These are phyloP conservation scores for Emericellopsis atlantica DNA, from an alignment of 2,329 filamentous ascomycete genomes.

Conservation along the genomic window DNA sequence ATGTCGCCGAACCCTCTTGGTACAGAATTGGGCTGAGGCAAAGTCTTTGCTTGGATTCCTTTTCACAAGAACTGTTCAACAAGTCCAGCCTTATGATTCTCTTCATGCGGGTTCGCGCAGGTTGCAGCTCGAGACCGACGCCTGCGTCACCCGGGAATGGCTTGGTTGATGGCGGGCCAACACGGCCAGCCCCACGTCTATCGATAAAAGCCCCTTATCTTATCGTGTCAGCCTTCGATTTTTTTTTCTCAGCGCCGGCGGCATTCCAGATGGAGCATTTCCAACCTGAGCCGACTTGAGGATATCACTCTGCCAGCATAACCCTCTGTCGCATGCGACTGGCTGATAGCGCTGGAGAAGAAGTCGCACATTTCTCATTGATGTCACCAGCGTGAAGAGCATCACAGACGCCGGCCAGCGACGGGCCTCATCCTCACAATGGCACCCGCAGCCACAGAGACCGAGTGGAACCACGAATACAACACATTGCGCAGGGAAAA, in stretches of 20 bases:
- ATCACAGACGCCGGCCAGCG: background rate
- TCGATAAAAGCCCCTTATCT: constrained; percentile 3
- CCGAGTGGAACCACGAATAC: constrained; percentile 74
- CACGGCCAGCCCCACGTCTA: constrained; percentile 1
- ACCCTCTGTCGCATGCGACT: too few species aligned
- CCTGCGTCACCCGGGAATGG: background rate
- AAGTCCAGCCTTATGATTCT: too few species aligned
- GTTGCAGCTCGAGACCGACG: too few species aligned
- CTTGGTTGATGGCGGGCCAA: background rate
- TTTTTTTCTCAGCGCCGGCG: constrained; percentile 2
- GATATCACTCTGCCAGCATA: too few species aligned
- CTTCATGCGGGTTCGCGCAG: too few species aligned
- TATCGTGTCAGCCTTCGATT: constrained; percentile 1
- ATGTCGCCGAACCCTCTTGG: too few species aligned
- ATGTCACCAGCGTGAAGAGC: background rate
- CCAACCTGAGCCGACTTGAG: too few species aligned
- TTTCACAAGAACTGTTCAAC: too few species aligned
- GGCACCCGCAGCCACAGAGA: constrained; percentile 42
- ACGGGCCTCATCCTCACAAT: constrained; percentile 22
- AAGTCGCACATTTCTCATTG: background rate
- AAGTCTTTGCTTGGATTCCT: too few species aligned
- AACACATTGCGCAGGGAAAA: constrained; percentile 76
- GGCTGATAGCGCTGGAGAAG: background rate
- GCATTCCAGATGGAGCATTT: too few species aligned
- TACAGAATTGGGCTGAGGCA: too few species aligned